These are phyloP conservation scores for Dothideomycetes sp. DNA, from an alignment of 2,329 filamentous ascomycete genomes.

Conservation along the genomic window DNA sequence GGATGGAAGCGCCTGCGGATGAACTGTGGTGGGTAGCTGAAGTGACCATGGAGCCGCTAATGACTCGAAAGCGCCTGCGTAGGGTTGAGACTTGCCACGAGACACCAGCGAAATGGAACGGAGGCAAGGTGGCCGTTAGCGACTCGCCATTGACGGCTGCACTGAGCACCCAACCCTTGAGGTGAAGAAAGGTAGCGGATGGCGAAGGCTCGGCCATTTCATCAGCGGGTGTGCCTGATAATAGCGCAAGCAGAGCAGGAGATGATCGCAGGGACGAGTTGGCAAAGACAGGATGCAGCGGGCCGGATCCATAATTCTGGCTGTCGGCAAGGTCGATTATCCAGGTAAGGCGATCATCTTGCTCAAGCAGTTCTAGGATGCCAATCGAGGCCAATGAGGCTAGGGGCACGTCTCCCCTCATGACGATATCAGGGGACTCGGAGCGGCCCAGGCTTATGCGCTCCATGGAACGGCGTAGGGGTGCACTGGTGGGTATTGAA, in stretches of 20 bases:
- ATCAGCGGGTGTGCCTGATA: slow-evolving; percentile 38
- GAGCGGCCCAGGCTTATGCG: slow-evolving; percentile 40
- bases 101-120: slow-evolving; percentile 51
- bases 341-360: slow-evolving; percentile 67
- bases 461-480: slow-evolving; percentile 36
- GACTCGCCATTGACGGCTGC: slow-evolving; percentile 42
- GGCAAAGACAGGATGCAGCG: slow-evolving; percentile 53
- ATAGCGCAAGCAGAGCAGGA: slow-evolving; percentile 42
- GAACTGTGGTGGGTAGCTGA: background rate
- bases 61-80: slow-evolving; percentile 55
- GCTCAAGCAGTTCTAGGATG: slow-evolving; percentile 61
- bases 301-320: slow-evolving; percentile 41
- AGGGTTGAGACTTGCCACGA: slow-evolving; percentile 63
- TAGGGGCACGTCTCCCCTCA: slow-evolving; percentile 34
- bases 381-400: slow-evolving; percentile 54
- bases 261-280: slow-evolving; percentile 56
- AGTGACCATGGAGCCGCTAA: slow-evolving; percentile 40
- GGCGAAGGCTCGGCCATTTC: slow-evolving; percentile 20
- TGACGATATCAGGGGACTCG: slow-evolving; percentile 41
- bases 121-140: slow-evolving; percentile 42
- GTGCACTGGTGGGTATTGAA: slow-evolving; percentile 13
- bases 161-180: slow-evolving; percentile 59
- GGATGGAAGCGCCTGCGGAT: background rate
- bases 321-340: slow-evolving; percentile 56
- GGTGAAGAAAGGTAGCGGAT: slow-evolving; percentile 45